These are phyloP conservation scores for Fusarium sp. DNA, from an alignment of 2,329 filamentous ascomycete genomes.

Conservation along the genomic window DNA sequence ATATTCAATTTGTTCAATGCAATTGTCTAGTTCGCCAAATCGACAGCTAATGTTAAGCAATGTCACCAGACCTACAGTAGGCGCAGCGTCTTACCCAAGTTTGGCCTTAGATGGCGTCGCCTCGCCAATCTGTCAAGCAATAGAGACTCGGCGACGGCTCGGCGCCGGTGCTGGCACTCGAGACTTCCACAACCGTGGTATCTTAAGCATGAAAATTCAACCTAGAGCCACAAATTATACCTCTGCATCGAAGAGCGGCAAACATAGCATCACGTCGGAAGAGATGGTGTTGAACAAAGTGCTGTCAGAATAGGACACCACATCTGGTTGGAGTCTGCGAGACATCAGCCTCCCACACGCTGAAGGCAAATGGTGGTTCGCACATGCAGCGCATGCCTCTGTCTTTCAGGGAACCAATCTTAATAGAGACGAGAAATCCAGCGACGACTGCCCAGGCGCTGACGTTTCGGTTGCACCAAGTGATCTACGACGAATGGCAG, in stretches of 20 bases:
- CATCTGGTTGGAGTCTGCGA: not conserved
- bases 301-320: not conserved
- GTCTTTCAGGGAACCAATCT: not conserved
- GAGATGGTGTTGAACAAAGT: not conserved
- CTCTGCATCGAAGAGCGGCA: not conserved
- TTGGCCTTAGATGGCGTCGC: not conserved
- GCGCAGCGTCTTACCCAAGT: not conserved
- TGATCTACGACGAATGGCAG: constrained; percentile 10
- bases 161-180: accelerated
- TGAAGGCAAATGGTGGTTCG: not conserved
- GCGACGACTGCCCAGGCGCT: not conserved
- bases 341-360: not conserved
- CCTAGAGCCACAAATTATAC: not conserved
- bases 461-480: constrained; percentile 8
- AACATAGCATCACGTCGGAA: not conserved
- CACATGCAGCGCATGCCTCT: not conserved
- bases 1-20: not conserved
- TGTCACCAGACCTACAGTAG: constrained; percentile 18
- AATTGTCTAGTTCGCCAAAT: not conserved
- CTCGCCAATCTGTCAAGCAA: not conserved
- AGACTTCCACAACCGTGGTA: not conserved
- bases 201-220: not conserved
- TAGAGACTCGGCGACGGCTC: not conserved
- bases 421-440: too few relatives aligned
- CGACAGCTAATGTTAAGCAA: not conserved